Percentiles rank a stretch among this genome's conserved stretches.
phyloP scores from a whole-genome alignment of 306 rosid species.

The Aeschynomene evenia region DNA sequence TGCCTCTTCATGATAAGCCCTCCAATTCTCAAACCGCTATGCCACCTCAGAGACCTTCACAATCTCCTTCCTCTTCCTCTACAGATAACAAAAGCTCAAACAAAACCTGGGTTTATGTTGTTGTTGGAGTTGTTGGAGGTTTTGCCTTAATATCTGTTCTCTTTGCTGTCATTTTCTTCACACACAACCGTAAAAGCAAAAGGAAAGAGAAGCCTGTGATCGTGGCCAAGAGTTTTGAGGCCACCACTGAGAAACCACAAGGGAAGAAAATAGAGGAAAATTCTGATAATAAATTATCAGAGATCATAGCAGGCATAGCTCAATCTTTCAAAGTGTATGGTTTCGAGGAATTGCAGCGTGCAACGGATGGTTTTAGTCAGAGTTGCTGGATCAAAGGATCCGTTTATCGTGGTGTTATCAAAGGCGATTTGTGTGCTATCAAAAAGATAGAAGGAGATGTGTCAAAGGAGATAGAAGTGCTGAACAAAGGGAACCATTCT shows the following conservation, averaged over 20 bases:
- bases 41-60: conserved; percentile 34
- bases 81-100: conserved; percentile 31
- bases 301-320: conserved; percentile 52
- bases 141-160: conserved; percentile 32
- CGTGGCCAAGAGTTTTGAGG: conserved; percentile 36
- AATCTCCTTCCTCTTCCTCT: conserved; percentile 38
- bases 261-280: conserved; percentile 34
- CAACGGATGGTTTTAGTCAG: conserved; percentile 65
- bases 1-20: conserved; percentile 73
- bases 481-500: conserved; percentile 72
- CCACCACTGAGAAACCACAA: conserved; percentile 36
- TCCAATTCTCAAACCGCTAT: conserved; percentile 39
- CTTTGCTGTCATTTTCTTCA: conserved; percentile 34
- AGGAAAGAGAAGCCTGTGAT: conserved; percentile 21
- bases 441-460: conserved; percentile 68
- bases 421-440: conserved; percentile 67
- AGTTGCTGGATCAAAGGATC: conserved; percentile 54
- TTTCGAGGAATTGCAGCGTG: conserved; percentile 61
- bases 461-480: conserved; percentile 59
- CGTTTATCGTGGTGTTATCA: conserved; percentile 55
- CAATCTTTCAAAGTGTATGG: conserved; percentile 64
- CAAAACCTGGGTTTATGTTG: conserved; percentile 65
- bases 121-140: conserved; percentile 56
- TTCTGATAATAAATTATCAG: conserved; percentile 41
- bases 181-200: conserved; percentile 14